These are phyloP conservation scores for Yarrowia sp. DNA, from an alignment of 805 yeast species.

Conservation along the genomic window DNA sequence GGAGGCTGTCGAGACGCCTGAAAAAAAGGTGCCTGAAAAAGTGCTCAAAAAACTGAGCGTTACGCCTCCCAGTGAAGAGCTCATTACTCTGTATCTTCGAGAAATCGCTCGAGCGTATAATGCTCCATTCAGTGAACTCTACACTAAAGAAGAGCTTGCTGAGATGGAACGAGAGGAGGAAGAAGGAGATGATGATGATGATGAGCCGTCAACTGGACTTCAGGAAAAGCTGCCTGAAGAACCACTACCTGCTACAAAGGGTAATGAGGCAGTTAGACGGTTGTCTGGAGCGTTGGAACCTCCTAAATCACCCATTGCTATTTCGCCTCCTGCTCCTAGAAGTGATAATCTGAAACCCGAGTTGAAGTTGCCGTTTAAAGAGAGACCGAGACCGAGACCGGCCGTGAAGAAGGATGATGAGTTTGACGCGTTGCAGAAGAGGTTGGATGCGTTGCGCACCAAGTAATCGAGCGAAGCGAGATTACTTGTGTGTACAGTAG, in stretches of 20 bases:
- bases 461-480: slow-evolving; percentile 9
- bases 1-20: slow-evolving; percentile 52
- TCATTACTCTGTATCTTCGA: slow-evolving; percentile 66
- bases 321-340: slow-evolving; percentile 37
- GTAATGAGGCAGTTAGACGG: slow-evolving; percentile 29
- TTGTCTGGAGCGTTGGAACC: slow-evolving; percentile 32
- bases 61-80: slow-evolving; percentile 61
- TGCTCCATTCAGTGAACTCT: slow-evolving; percentile 63
- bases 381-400: slow-evolving; percentile 21
- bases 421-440: slow-evolving; percentile 61
- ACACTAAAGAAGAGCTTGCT: slow-evolving; percentile 38
- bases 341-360: slow-evolving; percentile 39
- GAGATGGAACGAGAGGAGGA: slow-evolving; percentile 37
- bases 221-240: slow-evolving; percentile 25
- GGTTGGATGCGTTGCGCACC: slow-evolving; percentile 73
- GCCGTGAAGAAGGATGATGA: slow-evolving; percentile 41
- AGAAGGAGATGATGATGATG: slow-evolving; percentile 41
- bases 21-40: slow-evolving; percentile 61
- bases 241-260: slow-evolving; percentile 29
- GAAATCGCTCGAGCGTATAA: slow-evolving; percentile 81
- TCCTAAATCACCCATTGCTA: slow-evolving; percentile 37
- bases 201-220: slow-evolving; percentile 23
- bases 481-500: too few species aligned
- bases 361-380: slow-evolving; percentile 29
- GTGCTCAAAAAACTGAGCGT: slow-evolving; percentile 60